phyloP scores from a whole-genome alignment of 1,284 basidiomycete genomes.

The Somion occarium region DNA sequence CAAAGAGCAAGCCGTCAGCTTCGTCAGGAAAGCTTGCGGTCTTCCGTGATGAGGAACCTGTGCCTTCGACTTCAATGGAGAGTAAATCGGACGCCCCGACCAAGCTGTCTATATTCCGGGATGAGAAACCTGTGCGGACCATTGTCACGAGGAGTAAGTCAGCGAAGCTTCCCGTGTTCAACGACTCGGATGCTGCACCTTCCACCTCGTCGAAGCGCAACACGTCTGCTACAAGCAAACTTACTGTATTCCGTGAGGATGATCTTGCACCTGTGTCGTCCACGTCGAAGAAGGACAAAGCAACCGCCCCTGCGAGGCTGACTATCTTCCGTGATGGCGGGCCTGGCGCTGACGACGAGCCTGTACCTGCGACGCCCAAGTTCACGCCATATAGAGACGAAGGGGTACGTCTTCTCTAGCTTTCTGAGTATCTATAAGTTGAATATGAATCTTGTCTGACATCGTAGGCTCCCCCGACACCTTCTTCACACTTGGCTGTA shows the following conservation, averaged over 20 bases:
- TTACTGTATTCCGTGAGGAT: constrained; percentile 25
- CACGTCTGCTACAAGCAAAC: not conserved
- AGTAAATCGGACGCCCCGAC: not conserved
- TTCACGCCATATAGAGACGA: constrained; percentile 70
- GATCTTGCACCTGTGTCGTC: constrained; percentile 7
- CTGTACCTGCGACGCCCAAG: constrained; percentile 42
- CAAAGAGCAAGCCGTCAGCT: constrained; percentile 2
- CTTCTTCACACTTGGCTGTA: constrained; percentile 16
- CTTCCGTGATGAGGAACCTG: constrained; percentile 10
- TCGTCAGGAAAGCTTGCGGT: constrained; percentile 5
- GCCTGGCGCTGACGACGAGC: constrained; percentile 10
- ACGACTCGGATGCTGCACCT: constrained; percentile 1
- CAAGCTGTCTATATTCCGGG: constrained; percentile 12
- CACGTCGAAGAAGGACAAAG: not conserved
- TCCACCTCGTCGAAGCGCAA: not conserved
- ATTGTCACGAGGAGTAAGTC: not conserved
- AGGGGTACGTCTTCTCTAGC: constrained; percentile 33
- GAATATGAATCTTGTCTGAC: constrained; percentile 14
- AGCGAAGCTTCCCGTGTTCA: not conserved
- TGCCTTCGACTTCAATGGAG: not conserved
- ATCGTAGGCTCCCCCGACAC: constrained; percentile 24
- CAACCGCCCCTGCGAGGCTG: not conserved
- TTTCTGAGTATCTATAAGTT: not conserved
- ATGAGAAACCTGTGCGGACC: constrained; percentile 7
- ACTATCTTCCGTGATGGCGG: constrained; percentile 15